phyloP scores from a whole-genome alignment of 345 rosid genomes.

The Arabidopsis suecica region DNA sequence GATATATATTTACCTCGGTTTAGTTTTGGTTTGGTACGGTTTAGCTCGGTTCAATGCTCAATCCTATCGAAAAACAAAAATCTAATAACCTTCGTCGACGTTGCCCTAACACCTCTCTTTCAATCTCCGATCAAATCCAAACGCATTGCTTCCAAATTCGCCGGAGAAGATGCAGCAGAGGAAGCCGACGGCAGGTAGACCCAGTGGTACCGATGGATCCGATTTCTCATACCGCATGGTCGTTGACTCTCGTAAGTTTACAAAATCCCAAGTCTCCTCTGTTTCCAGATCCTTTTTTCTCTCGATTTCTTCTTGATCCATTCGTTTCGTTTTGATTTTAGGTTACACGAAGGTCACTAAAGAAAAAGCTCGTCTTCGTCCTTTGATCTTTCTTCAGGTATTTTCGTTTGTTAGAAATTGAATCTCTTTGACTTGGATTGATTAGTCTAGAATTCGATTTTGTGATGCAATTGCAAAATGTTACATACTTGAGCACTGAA shows the following conservation, averaged over 20 bases:
- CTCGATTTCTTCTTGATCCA: conserved; percentile 12
- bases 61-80: background rate
- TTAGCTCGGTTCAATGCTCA: background rate
- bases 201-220: conserved; percentile 78
- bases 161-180: conserved; percentile 55
- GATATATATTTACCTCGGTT: background rate
- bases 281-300: background rate
- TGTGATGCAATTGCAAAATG: conserved; percentile 2
- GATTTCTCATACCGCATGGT: conserved; percentile 91
- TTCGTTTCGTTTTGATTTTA: background rate
- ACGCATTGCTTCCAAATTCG: background rate
- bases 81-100: background rate
- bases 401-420: no score
- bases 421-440: background rate
- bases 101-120: background rate
- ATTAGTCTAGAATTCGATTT: background rate
- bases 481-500: background rate
- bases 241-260: conserved; percentile 77
- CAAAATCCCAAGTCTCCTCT: conserved; percentile 9
- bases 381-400: conserved; percentile 45
- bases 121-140: conserved; percentile 8
- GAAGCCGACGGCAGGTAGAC: conserved; percentile 46
- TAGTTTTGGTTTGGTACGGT: background rate
- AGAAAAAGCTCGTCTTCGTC: conserved; percentile 46
- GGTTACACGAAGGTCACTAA: conserved; percentile 48